These are phyloP conservation scores for Xylariaceae sp. DNA, from an alignment of 2,329 filamentous ascomycete genomes.

Conservation along the genomic window DNA sequence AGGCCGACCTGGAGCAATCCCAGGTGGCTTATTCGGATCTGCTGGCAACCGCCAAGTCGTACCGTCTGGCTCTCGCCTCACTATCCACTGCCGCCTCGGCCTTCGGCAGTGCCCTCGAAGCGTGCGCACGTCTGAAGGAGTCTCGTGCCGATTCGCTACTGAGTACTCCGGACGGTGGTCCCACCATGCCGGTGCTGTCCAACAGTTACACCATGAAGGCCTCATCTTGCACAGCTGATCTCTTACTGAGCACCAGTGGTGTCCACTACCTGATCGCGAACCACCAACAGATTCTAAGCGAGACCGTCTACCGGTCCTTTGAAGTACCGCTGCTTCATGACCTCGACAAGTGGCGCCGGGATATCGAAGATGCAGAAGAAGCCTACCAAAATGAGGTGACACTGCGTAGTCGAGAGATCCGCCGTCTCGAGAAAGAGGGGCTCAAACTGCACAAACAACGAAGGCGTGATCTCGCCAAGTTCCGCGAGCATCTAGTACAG, in stretches of 20 bases:
- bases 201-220: constrained; percentile 45
- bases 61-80: constrained; percentile 57
- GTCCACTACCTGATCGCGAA: constrained; percentile 65
- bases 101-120: constrained; percentile 62
- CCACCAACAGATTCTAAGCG: constrained; percentile 65
- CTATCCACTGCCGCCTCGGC: constrained; percentile 58
- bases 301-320: constrained; percentile 64
- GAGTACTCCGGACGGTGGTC: constrained; percentile 26
- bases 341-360: constrained; percentile 59
- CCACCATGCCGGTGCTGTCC: constrained; percentile 13
- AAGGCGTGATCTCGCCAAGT: constrained; percentile 56
- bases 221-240: constrained; percentile 58
- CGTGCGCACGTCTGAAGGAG: constrained; percentile 65
- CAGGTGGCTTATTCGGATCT: constrained; percentile 61
- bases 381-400: constrained; percentile 54
- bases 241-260: constrained; percentile 58
- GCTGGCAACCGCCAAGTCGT: constrained; percentile 58
- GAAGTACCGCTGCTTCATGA: constrained; percentile 67
- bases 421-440: constrained; percentile 61
- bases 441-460: constrained; percentile 58
- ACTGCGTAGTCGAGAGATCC: constrained; percentile 56
- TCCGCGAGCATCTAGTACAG: constrained; percentile 60
- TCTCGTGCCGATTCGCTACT: constrained; percentile 56
- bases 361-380: constrained; percentile 62
- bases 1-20: constrained; percentile 59